Base-by-base conservation (phyloP, 768 basidiomycete genomes). In the Mycena belliarum region DNA sequence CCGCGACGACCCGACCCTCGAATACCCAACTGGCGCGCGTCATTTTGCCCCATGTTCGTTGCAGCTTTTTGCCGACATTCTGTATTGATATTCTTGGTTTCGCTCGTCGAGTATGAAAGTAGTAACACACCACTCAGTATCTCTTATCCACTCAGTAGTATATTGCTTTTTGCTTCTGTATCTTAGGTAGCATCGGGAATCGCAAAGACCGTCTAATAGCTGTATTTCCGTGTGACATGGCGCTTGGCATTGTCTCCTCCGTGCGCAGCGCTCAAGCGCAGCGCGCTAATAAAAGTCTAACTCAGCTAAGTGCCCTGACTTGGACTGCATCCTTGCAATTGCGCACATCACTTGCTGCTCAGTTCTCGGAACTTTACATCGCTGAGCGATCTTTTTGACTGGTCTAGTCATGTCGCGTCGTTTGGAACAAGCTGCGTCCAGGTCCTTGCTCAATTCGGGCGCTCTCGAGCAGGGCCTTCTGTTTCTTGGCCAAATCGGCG, bases 61-160 rank as follows among this genome's bases (percentile, higher is more conserved):
- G 50, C 54, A 52, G 15, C 23, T 49, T 55, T 44, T 55, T 54
- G 54, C 28, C 59, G 32, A 55, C 59, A 56, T 60, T 52, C 33
- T 60, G 59, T 60, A 60, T 60, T 55, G 49, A 60, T 60, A 49
- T 56, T 60, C 59, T 59, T 59, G 58, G 54, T 60, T 51, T 59
- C 52, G 47, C n/a, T 44, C 32, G 33, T 24, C 49, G 38, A 42
- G 57, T 46, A 41, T 24, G 38, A 6, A 32, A 32, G 29, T 50
- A 51, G n/a, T n/a, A n/a, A n/a, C n/a, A n/a, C n/a, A n/a, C n/a
- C n/a, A 57, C 42, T 43, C 46, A 42, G n/a, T n/a, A n/a, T n/a
- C n/a, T n/a, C n/a, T n/a, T n/a, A n/a, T n/a, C n/a, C 54, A 32
- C 46, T 45, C 52, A 48, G 58, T 52, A 60, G 52, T 59, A 59